Base-by-base conservation (phyloP, 768 basidiomycete genomes). In the Russula ochroleuca region DNA sequence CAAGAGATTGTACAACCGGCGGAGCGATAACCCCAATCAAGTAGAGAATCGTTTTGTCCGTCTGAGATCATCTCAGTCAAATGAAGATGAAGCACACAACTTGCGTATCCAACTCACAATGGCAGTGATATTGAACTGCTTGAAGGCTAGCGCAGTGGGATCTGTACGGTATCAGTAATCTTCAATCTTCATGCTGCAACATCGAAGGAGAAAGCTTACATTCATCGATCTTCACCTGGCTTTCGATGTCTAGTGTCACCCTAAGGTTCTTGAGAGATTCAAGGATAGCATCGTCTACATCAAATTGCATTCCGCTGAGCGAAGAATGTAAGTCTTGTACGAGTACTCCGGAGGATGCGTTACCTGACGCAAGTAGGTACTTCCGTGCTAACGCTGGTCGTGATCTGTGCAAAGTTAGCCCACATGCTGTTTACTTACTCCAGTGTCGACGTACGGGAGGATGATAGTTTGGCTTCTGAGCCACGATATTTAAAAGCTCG, bases 1-100 rank as follows among this genome's bases (percentile, higher is more conserved):
- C 87, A 17, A 90, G 78, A 67, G 79, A 76, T 72, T 88, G 88
- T 2, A 84, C 81, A 33, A 86, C 75, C 15, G 87, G 85, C 19
- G 80, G 84, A 47, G 86, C 85, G 35, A 89, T 85, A 4, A 82
- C 85, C n/a, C 86, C 85, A 45, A 89, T 85, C 55, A 89, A 78
- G 73, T 81, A 87, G 28, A 90, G 73, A 0, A 80, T 82, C 2
- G 84, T 84, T 64, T 78, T 69, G 71, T 89, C 88, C 2, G 83
- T 85, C 82, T 87, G 52, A 48, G 9, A 23, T 21, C 28, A 31
- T 13, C 19, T 56, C 23, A 59, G 28, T 28, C 37, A 50, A 23
- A 43, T 70, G 47, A 65, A 43, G 40, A 43, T 70, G 47, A 65
- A 43, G 40, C 28, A 33, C 48, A 50, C 28, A 28, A 38, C 31